Evolutionary conservation across 2,329 filamentous ascomycete genomes (phyloP), one percentile per base, ranked within the genome.

Genomic region (Camptophora hylomeconis): DNA sequence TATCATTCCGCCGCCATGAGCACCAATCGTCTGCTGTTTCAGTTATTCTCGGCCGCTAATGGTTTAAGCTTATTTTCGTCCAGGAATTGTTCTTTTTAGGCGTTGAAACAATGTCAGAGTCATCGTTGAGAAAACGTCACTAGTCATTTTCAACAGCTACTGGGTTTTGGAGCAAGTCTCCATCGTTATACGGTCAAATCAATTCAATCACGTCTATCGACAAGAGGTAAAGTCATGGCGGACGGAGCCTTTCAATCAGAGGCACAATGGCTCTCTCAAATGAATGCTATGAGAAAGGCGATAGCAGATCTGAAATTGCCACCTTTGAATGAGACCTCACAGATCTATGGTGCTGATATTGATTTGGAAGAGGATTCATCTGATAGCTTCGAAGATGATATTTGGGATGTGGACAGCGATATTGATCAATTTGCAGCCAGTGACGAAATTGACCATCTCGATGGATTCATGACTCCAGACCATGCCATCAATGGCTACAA

Each of bases 201-300:
- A n/a, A n/a, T n/a, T n/a, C n/a, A n/a, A n/a, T n/a, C n/a, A n/a
- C n/a, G n/a, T n/a, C n/a, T n/a, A n/a, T n/a, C n/a, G n/a, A n/a
- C n/a, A n/a, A n/a, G n/a, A n/a, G n/a, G n/a, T n/a, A n/a, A n/a
- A n/a, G n/a, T 19, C 14, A 45, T 45, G 41, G 30, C 35, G 7
- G 29, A 36, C 16, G 10, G 33, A 14, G 31, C 38, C 17, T 40
- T 39, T 15, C 36, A 37, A 23, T 39, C 59, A 9, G 64, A 75
- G 49, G 60, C 63, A 24, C 68, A 80, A 69, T 95, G 89, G 89
- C 75, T 87, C 41, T 69, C 74, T 35, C 83, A 94, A 51, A 72
- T 92, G 44, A 69, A 73, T 16, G 73, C 79, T 17, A 95, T 98
- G 89, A 77, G 78, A 48, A 69, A 78, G 36, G 83, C 86, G 23